Evolutionary conservation across 2,329 filamentous ascomycete species (phyloP).

Genomic region (Sphaerostilbella broomeana): DNA sequence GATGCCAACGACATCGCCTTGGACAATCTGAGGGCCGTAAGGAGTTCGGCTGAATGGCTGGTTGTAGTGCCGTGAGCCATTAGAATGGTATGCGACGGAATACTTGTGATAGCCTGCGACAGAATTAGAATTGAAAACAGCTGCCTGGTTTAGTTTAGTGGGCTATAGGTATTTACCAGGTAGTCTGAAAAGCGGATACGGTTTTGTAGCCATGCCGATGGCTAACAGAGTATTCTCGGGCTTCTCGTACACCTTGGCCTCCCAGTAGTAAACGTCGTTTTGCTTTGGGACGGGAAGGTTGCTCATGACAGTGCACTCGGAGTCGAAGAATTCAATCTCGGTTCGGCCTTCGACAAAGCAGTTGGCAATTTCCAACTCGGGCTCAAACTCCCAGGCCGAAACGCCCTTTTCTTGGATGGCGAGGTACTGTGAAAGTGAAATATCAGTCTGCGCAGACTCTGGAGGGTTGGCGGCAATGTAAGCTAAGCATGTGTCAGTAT

Average conservation of each 20-base stretch:
- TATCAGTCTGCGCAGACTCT: conserved; percentile 92
- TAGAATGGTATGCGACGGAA: conserved; percentile 86
- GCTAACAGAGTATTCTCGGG: conserved; percentile 80
- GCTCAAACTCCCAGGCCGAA: conserved; percentile 99
- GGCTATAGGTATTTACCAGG: conserved; percentile 75
- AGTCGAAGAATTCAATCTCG: conserved; percentile 98
- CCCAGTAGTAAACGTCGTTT: conserved; percentile 99
- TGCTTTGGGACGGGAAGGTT: conserved; percentile 97
- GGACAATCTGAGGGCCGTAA: conserved; percentile 79
- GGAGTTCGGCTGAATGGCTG: conserved; percentile 77
- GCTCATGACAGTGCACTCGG: conserved; percentile 93
- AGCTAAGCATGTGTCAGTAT: conserved; percentile 51
- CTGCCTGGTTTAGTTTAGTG: too few relatives aligned
- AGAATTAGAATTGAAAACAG: conserved; percentile 7
- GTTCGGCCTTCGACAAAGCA: conserved; percentile 96
- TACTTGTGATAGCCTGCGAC: conserved; percentile 75
- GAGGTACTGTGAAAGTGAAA: conserved; percentile 93
- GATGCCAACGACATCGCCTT: conserved; percentile 93
- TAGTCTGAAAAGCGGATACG: conserved; percentile 88
- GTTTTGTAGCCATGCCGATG: conserved; percentile 93
- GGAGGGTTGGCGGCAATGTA: conserved; percentile 92
- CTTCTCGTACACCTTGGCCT: conserved; percentile 97
- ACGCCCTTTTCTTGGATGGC: conserved; percentile 99
- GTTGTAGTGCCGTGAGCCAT: conserved; percentile 80
- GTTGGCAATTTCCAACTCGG: conserved; percentile 97